A percentile compares a stretch with the other conserved stretches of the same genome.
Conservation (phyloP, 2,329 filamentous ascomycete genomes). For the Bipolaris cookei region DNA sequence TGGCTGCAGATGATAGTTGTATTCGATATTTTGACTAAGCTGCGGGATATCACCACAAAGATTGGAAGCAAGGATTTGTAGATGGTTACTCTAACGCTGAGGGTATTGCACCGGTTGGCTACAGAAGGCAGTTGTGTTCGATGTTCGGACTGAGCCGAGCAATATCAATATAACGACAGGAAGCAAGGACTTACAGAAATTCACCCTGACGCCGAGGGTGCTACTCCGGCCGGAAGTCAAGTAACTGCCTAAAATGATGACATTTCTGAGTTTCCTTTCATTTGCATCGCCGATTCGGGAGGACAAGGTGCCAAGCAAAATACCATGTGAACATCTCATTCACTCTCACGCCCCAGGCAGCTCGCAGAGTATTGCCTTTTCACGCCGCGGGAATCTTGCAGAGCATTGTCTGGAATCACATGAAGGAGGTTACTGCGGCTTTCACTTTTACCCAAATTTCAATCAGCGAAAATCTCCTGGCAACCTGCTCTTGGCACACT, state of each 20-base stretch:
- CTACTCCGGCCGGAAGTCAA: conserved; percentile 76
- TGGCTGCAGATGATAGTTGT: conserved; percentile 95
- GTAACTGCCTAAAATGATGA: conserved; percentile 81
- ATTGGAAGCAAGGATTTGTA: conserved; percentile 99
- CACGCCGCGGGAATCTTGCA: not conserved
- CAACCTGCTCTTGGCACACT: not conserved
- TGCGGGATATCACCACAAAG: conserved; percentile 94
- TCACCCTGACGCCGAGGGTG: no score
- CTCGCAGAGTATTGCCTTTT: not conserved
- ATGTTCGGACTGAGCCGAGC: no score
- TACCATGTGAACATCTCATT: not conserved
- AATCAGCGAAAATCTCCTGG: not conserved
- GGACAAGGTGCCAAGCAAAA: not conserved
- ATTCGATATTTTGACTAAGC: conserved; percentile 97
- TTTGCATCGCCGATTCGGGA: no score
- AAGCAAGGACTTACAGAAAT: no score
- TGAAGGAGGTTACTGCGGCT: not conserved
- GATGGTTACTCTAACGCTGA: conserved; percentile 98
- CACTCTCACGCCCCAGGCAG: not conserved
- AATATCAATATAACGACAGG: no score
- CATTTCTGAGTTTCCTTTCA: no score
- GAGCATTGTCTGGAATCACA: not conserved
- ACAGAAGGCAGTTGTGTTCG: no score
- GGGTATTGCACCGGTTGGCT: conserved; percentile 74
- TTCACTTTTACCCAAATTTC: not conserved